A percentile compares a stretch with the other conserved stretches of the same genome.
Evolutionary conservation across 345 rosid species (phyloP).

Genomic region (Toxicodendron radicans): DNA sequence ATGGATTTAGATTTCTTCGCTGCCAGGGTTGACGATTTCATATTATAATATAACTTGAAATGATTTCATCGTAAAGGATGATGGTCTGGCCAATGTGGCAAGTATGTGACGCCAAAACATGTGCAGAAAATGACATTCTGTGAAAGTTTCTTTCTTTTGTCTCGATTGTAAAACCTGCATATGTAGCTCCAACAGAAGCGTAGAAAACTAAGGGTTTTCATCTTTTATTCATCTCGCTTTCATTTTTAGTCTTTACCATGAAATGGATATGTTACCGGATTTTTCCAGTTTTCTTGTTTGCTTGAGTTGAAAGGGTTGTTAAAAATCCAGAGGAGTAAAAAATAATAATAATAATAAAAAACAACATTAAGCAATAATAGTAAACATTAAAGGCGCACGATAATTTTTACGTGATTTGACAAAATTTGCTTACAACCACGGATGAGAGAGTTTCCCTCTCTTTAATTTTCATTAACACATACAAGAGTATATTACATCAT

Average conservation of each 20-base stretch:
- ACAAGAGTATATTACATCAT: too few species aligned
- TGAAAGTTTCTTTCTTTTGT: not conserved
- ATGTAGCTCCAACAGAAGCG: slow-evolving; percentile 1
- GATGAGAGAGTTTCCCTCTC: too few species aligned
- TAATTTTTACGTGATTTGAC: too few species aligned
- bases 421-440: too few species aligned
- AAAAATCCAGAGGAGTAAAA: too few species aligned
- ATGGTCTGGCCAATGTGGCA: not conserved
- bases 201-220: not conserved
- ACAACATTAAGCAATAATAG: too few species aligned
- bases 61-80: not conserved
- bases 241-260: not conserved
- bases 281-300: not conserved
- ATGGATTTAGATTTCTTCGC: slow-evolving; percentile 4
- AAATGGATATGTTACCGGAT: not conserved
- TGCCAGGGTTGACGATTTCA: not conserved
- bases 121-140: not conserved
- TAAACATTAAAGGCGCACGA: too few species aligned
- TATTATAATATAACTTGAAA: not conserved
- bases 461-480: too few species aligned
- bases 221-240: not conserved
- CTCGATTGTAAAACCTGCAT: not conserved
- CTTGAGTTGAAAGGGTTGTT: too few species aligned
- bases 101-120: not conserved
- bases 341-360: too few species aligned